Evolutionary conservation across 371 early-diverging fungal species (phyloP), one percentile per base, ranked within the genome.

Genomic region (Mucor plumbeus): DNA sequence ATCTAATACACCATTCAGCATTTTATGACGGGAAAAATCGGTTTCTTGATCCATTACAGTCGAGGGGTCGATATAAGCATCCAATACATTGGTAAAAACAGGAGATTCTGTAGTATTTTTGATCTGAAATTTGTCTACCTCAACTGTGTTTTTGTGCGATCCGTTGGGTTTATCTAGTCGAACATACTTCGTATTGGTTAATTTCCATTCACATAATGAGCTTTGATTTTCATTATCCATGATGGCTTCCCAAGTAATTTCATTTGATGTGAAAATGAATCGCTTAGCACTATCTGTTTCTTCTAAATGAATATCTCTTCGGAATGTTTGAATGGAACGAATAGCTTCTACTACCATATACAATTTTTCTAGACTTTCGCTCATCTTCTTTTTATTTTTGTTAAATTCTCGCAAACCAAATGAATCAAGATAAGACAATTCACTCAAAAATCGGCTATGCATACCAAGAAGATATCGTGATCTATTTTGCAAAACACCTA

Each of bases 1-100:
- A 5, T 89, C 81, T 82, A 91, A 86, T 60, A 88, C 88, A 6
- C 92, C 87, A 48, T 92, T 82, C 6, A 96, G 68, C 91, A 93
- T 93, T 74, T 92, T 93, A 58, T 92, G 87, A 13, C 90, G 77
- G 10, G 86, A 82, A 64, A 90, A 94, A 65, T 93, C 86, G 5
- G 81, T 75, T 15, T 41, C 33, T 0, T 67, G 69, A 39, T 41
- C 53, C 15, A n/a, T 21, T 26, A 44, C 4, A 6, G 7, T 31
- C 4, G 53, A 26, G 15, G 68, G 67, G 17, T 58, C 59, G 1
- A 50, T 1, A 26, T 60, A 64, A 1, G 48, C 59, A 14, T 68
- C 65, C 17, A 72, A 8, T 1, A 72, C 72, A 19, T 67, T 31
- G 11, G 56, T 69, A 73, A 92, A 94, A 17, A 78, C 74, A 7